Evolutionary conservation across 2,329 filamentous ascomycete genomes (phyloP).

Genomic region (Beauveria bassiana): DNA sequence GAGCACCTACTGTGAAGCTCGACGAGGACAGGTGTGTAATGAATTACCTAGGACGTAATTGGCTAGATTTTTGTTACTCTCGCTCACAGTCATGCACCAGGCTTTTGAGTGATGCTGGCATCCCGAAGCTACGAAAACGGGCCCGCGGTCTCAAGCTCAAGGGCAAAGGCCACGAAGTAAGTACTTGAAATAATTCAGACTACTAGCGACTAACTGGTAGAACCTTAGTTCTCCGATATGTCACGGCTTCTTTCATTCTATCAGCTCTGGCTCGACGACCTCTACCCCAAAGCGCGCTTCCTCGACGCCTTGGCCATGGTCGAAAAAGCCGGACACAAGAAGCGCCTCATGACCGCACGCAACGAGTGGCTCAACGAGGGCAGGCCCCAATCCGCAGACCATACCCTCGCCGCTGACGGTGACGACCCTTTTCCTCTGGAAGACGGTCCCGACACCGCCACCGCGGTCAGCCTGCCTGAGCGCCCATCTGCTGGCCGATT

Average conservation of each 20-base stretch:
- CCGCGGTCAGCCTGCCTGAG: slow-evolving; percentile 20
- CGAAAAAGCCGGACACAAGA: slow-evolving; percentile 86
- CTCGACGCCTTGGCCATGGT: slow-evolving; percentile 83
- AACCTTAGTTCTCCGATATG: slow-evolving; percentile 68
- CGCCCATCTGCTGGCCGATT: slow-evolving; percentile 5
- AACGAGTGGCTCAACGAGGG: slow-evolving; percentile 78
- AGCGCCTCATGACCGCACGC: slow-evolving; percentile 64
- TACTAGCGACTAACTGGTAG: background rate
- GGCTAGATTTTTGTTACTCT: background rate
- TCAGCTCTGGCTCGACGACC: slow-evolving; percentile 91
- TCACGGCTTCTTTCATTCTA: slow-evolving; percentile 79
- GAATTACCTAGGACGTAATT: background rate
- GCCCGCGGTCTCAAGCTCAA: slow-evolving; percentile 71
- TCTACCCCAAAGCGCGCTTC: slow-evolving; percentile 93
- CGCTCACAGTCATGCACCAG: slow-evolving; percentile 31
- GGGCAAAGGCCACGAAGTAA: slow-evolving; percentile 87
- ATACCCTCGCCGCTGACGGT: slow-evolving; percentile 17
- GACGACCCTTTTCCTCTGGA: slow-evolving; percentile 15
- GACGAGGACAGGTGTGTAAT: slow-evolving; percentile 62
- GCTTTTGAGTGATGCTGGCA: slow-evolving; percentile 73
- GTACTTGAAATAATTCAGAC: background rate
- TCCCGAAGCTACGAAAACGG: slow-evolving; percentile 69
- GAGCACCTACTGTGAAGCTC: slow-evolving; percentile 70
- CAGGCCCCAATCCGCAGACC: slow-evolving; percentile 40
- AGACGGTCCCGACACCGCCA: background rate